Evolutionary conservation across 345 rosid species (phyloP).

Genomic region (Salix dunnii): DNA sequence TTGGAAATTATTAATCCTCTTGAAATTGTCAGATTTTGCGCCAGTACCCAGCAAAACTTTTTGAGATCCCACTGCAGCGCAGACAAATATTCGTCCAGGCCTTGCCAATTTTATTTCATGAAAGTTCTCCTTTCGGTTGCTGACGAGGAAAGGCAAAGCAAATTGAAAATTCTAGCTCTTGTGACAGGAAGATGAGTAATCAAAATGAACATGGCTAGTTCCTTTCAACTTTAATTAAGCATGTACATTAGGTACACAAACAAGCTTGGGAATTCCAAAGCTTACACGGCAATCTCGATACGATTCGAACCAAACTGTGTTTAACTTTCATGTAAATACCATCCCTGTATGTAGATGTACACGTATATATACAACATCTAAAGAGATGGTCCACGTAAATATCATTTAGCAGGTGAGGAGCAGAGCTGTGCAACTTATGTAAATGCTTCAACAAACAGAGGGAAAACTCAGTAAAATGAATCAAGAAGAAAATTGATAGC

Average conservation of each 20-base stretch:
- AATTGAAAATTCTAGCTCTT: no score
- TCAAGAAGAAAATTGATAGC: not conserved
- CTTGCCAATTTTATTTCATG: no score
- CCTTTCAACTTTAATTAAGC: not conserved
- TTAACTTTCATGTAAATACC: not conserved
- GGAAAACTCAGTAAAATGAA: not conserved
- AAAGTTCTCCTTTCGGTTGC: no score
- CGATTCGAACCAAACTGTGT: not conserved
- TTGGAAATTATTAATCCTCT: not conserved
- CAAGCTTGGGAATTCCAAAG: no score
- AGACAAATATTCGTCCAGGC: not conserved
- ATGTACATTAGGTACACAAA: no score
- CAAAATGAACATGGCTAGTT: not conserved
- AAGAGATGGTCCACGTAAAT: not conserved
- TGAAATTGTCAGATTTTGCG: not conserved
- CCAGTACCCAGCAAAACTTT: not conserved
- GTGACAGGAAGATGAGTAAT: not conserved
- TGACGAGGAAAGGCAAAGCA: no score
- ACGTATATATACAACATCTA: not conserved
- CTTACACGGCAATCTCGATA: not conserved
- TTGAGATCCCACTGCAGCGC: not conserved
- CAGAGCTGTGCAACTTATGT: not conserved
- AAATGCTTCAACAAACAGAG: not conserved
- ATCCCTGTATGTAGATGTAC: not conserved
- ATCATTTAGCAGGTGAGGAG: not conserved